Base-by-base conservation (phyloP, 495 filamentous ascomycete species). In the Trichocladium antarcticum region DNA sequence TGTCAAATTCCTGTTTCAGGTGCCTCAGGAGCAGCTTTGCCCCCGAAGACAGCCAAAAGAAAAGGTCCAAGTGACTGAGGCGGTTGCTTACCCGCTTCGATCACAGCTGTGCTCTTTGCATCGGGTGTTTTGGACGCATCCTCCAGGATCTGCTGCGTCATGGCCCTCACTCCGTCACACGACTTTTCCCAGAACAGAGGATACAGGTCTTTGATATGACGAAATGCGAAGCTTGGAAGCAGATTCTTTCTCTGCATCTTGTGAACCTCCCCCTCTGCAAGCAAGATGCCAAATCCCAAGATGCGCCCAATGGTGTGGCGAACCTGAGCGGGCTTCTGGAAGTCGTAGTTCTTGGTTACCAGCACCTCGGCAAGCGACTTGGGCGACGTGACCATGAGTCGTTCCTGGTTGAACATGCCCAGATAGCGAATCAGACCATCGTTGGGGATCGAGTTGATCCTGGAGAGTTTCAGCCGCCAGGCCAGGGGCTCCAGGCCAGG, bases 211-310 rank as follows among this genome's bases (percentile, higher is more conserved):
- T 93, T 93, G 62, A 95, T 69, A 56, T 94, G 89, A 15, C 86
- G 75, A 59, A 84, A 94, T 11, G 80, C 69, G 58, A 96, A 97
- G 0, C 87, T 89, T 1, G 88, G 89, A 71, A 84, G 78, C 2
- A 95, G 72, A 42, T 82, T 80, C 57, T 81, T 86, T 11, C 89
- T 74, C 72, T 94, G 88, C 38, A 73, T 70, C 70, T 82, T 87
- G 59, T 95, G 88, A 50, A 86, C 85, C 11, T 89, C 83, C 17
- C 89, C 89, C 63, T 96, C 89, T 1, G 86, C 83, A 6, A 95
- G 70, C 10, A 95, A 67, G 0, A 97, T 54, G 0, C 90, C 89
- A 37, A 84, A 61, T 0, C 90, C 90, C 6, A 90, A 63, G 5
- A 93, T 61, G 5, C 75, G 75, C 16, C 76, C 75, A 22, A 97